Conservation (phyloP, 2,329 filamentous ascomycete species). For the Ilyonectria sp. region DNA sequence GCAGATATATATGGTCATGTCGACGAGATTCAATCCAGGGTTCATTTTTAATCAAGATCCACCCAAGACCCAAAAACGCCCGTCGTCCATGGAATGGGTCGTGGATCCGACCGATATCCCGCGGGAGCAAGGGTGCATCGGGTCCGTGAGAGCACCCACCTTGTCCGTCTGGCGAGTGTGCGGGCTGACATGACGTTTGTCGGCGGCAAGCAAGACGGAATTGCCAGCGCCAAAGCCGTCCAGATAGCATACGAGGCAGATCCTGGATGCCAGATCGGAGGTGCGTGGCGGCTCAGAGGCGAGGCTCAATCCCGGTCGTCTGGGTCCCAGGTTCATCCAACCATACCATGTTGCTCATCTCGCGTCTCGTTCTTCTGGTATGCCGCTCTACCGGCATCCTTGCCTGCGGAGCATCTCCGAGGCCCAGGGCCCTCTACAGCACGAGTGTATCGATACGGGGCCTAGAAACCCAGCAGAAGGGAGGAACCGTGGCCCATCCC, state of each 20-base stretch:
- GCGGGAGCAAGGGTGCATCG: conserved; percentile 11
- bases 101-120: conserved; percentile 20
- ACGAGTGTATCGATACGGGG: conserved; percentile 6
- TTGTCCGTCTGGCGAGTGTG: neutral
- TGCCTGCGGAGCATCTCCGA: conserved; percentile 8
- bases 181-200: conserved; percentile 18
- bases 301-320: conserved; percentile 32
- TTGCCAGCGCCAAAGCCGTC: conserved; percentile 9
- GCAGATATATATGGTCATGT: conserved; percentile 33
- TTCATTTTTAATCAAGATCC: conserved; percentile 30
- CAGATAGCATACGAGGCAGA: conserved; percentile 22
- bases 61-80: conserved; percentile 17
- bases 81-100: conserved; percentile 12
- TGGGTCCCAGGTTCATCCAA: conserved; percentile 14
- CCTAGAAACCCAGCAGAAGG: conserved; percentile 13
- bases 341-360: conserved; percentile 30
- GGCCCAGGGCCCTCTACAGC: conserved; percentile 8
- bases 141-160: conserved; percentile 27
- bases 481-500: conserved; percentile 1
- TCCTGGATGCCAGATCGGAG: conserved; percentile 35
- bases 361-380: conserved; percentile 24
- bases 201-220: neutral
- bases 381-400: conserved; percentile 20
- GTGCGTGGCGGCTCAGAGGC: conserved; percentile 15
- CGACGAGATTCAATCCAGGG: neutral